Base-by-base conservation (phyloP, 331 rosid species). In the Pyracantha coccinea region DNA sequence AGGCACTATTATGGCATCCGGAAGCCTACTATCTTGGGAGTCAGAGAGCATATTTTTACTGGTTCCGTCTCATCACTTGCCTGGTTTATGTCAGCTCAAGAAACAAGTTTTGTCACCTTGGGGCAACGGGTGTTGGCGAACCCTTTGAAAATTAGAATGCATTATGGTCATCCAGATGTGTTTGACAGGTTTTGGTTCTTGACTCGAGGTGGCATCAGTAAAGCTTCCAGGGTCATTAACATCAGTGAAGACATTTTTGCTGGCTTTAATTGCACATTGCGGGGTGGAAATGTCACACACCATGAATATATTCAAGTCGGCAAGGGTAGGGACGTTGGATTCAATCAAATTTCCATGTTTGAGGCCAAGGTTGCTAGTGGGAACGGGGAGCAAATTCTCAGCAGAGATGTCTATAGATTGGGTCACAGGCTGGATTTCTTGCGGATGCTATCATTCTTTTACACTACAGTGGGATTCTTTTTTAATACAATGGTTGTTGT, bases 91-190 rank as follows among this genome's bases (percentile, higher is more conserved):
- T 93, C 98, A 21, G 96, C 97, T 79, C 98, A 93, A 72, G 96
- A 93, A 84, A 79, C 96, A 3, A 89, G 98, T 74, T 93, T 93
- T 83, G 98, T 93, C 79, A 93, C 98, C 17, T 86, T 91, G 78
- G 97, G 95, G 23, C 98, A 91, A 78, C 87, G 97, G 69, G 98
- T 93, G 76, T 54, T 93, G 79, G 97, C 96, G n/a, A 89, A 91
- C 69, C 96, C 98, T 23, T 81, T 93, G 84, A 93, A 93, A 80
- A 68, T 93, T 71, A 68, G 97, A 79, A 85, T 91, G 97, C 98
- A 93, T 86, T 93, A 93, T 81, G 98, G 98, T 69, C 98, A 93
- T 77, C 98, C 97, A 4, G 97, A 93, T 86, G 97, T 89, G 74
- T 93, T 93, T 75, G 98, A 93, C 86, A 78, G 97, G 74, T 86